Conservation (phyloP, 2,329 filamentous ascomycete species). For the Xylaria sp. region DNA sequence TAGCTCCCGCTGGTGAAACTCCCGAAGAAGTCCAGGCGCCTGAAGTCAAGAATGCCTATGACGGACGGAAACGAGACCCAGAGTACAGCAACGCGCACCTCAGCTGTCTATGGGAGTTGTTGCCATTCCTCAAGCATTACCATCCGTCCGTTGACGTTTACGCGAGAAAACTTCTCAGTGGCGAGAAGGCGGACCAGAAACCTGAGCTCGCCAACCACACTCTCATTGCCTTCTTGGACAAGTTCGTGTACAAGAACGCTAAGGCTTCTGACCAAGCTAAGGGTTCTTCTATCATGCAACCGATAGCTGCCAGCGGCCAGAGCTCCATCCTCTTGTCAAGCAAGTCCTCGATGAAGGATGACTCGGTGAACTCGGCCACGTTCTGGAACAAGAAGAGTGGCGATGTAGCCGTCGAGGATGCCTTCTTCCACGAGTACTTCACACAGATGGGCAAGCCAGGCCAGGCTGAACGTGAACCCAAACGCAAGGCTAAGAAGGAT, state of each 20-base stretch:
- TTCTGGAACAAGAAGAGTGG: constrained; percentile 92
- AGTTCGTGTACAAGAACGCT: constrained; percentile 95
- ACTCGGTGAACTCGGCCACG: constrained; percentile 69
- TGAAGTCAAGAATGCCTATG: constrained; percentile 52
- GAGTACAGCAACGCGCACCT: constrained; percentile 89
- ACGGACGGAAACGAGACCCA: constrained; percentile 86
- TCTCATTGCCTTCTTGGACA: constrained; percentile 91
- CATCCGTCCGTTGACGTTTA: constrained; percentile 90
- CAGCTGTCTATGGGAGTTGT: constrained; percentile 88
- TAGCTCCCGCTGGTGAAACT: constrained; percentile 32
- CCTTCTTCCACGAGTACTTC: constrained; percentile 99
- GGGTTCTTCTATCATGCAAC: constrained; percentile 95
- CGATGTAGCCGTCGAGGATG: constrained; percentile 83
- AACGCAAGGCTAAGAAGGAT: constrained; percentile 34
- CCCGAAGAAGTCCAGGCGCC: constrained; percentile 22
- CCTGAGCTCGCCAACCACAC: constrained; percentile 87
- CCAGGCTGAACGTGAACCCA: constrained; percentile 51
- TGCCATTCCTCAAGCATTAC: constrained; percentile 77
- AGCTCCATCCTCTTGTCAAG: constrained; percentile 53
- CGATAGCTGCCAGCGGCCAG: constrained; percentile 54
- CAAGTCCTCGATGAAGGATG: constrained; percentile 38
- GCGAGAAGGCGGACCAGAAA: constrained; percentile 71
- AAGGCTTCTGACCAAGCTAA: constrained; percentile 64
- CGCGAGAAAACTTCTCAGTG: constrained; percentile 64
- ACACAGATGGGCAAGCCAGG: constrained; percentile 60